These are phyloP conservation scores for Stentor coeruleus DNA, from an alignment of 73 alveolate genomes.

Conservation along the genomic window DNA sequence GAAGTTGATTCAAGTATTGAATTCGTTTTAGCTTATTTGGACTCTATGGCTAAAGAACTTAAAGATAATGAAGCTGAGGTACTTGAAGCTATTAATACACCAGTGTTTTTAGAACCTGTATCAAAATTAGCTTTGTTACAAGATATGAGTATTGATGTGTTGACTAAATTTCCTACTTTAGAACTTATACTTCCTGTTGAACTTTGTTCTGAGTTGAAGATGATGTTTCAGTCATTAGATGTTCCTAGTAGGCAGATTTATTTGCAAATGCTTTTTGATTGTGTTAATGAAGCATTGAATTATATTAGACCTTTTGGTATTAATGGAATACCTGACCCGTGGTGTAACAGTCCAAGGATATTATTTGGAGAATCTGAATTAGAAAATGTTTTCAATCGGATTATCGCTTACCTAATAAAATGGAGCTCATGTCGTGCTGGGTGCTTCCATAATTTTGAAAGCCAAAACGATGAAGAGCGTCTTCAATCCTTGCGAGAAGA, in stretches of 20 bases:
- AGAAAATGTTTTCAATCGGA: slow-evolving; percentile 12
- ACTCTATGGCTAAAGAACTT: neutral
- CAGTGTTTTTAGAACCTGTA: neutral
- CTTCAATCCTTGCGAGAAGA: slow-evolving; percentile 41
- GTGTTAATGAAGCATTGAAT: slow-evolving; percentile 82
- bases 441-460: slow-evolving; percentile 32
- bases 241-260: neutral
- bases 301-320: slow-evolving; percentile 77
- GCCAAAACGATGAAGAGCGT: slow-evolving; percentile 37
- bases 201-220: neutral
- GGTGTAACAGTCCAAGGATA: slow-evolving; percentile 44
- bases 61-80: neutral
- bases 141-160: neutral
- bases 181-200: slow-evolving; percentile 4
- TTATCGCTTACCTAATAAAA: slow-evolving; percentile 20
- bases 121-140: neutral
- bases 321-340: slow-evolving; percentile 84
- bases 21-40: neutral
- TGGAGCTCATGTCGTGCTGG: slow-evolving; percentile 40
- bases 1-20: neutral
- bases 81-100: slow-evolving; percentile 16
- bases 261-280: slow-evolving; percentile 53
- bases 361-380: slow-evolving; percentile 27
- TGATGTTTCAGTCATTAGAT: neutral
- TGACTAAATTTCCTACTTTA: neutral